Base-by-base conservation (phyloP, 2,329 filamentous ascomycete genomes). In the Diaporthe longicolla region DNA sequence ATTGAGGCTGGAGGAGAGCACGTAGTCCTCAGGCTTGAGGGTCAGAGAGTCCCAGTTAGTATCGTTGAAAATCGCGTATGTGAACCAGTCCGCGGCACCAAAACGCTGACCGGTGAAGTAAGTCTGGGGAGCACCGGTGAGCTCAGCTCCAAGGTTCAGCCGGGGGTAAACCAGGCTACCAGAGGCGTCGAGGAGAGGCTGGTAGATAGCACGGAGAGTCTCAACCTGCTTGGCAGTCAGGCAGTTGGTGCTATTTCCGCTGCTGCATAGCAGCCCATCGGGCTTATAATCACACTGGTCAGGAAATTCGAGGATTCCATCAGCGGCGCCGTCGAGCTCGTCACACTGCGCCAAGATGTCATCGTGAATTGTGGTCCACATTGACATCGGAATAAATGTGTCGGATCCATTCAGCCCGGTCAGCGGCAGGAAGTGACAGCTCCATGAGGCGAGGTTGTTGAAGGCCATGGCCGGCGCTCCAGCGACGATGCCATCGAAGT, bases 401-500 rank as follows among this genome's bases (percentile, higher is more conserved):
- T 0, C 82, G 79, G 50, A 89, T 70, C 86, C 83, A 1, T 85
- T 79, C 0, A 83, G 82, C 3, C 83, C 83, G 17, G 80, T 81
- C 0, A 86, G 86, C 59, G 87, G 82, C 77, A 89, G 89, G 78
- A 84, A 87, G 13, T 82, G 81, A 17, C 83, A 87, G 4, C 87
- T 79, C 77, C 82, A 84, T 1, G 79, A 80, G 68, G 83, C 82
- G 79, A 90, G 76, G 77, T 88, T 85, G 54, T 80, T 83, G 0
- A 83, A 87, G 82, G 86, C 88, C 87, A 87, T 90, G 0, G 87
- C 87, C 40, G 85, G 79, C 5, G 81, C 79, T 9, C 88, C 88
- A 19, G 88, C 86, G 1, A 91, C 78, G 15, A 88, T 83, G 24
- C 89, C 89, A 76, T 91, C 88, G 72, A 91, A 91, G 75, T 88